Evolutionary conservation across 331 rosid species (phyloP).

Genomic region (Saraca asoca): DNA sequence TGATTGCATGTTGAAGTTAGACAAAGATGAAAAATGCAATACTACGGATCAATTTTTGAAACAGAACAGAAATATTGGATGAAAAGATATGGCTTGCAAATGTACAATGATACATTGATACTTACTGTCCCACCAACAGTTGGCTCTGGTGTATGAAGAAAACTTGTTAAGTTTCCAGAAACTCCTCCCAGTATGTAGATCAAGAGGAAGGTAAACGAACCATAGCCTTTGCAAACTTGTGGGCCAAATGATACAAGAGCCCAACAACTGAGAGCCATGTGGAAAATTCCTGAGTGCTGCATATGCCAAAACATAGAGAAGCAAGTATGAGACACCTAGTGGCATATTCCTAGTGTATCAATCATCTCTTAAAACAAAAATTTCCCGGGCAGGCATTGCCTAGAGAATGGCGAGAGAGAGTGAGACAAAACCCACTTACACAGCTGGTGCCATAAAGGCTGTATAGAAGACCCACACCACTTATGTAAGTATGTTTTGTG

Average conservation of each 20-base stretch:
- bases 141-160: conserved; percentile 79
- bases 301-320: conserved; percentile 18
- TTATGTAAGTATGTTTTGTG: too few relatives aligned
- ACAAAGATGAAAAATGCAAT: neutral
- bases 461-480: too few relatives aligned
- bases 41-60: neutral
- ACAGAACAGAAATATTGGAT: neutral
- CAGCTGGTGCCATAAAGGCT: too few relatives aligned
- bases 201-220: conserved; percentile 77
- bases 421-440: too few relatives aligned
- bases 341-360: neutral
- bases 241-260: conserved; percentile 67
- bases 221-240: conserved; percentile 81
- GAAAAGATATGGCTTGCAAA: conserved; percentile 30
- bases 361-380: too few relatives aligned
- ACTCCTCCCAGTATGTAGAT: conserved; percentile 84
- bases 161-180: conserved; percentile 85
- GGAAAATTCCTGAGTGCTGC: conserved; percentile 82
- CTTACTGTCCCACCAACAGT: conserved; percentile 90
- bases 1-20: conserved; percentile 33
- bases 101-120: conserved; percentile 28
- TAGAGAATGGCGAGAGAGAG: too few relatives aligned
- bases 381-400: too few relatives aligned
- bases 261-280: conserved; percentile 72
- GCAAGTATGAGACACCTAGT: neutral